Base-by-base conservation (phyloP, 805 yeast genomes). In the Sugiyamaella qingdaonensis region DNA sequence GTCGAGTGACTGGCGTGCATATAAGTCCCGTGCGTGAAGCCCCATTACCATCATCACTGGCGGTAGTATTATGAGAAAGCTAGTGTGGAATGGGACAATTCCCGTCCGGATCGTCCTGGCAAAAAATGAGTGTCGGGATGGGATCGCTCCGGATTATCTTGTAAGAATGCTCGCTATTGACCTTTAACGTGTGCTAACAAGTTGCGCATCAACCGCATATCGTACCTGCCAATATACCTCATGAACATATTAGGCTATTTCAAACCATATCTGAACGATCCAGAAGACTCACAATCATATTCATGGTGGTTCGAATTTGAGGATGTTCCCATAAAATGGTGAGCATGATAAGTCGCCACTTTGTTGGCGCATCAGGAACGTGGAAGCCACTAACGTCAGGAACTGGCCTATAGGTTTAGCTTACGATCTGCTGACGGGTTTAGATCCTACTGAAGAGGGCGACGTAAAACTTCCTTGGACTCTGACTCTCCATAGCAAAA, bases 381-480 rank as follows among this genome's bases (percentile, higher is more conserved):
- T n/a, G n/a, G n/a, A n/a, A n/a, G n/a, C n/a, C n/a, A n/a, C 45
- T 51, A 49, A 52, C 49, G 16, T 13, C 37, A 63, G 67, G 68
- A 81, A 86, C 58, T 72, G 80, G 56, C 96, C 96, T 0, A 66
- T 84, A 1, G 96, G 96, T 0, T 68, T 85, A 3, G 65, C 83
- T 1, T 81, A 76, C 62, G 95, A 88, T 60, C 68, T 73, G 8
- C 62, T 78, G 53, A 68, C 72, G n/a, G 71, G 73, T 1, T 64
- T 74, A 19, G 70, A 70, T 42, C 75, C 75, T 3, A 18, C 59
- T 7, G 50, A 52, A 53, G 37, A 56, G 50, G 48, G 54, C n/a
- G 55, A 51, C 18, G 42, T 18, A 10, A 37, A 13, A 14, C 50
- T 62, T 34, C 68, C 73, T 2, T 86, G 89, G 85, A 70, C 67